Evolutionary conservation across 768 basidiomycete genomes (phyloP), one percentile per base, ranked within the genome.

Genomic region (Tricholoma saponaceum): DNA sequence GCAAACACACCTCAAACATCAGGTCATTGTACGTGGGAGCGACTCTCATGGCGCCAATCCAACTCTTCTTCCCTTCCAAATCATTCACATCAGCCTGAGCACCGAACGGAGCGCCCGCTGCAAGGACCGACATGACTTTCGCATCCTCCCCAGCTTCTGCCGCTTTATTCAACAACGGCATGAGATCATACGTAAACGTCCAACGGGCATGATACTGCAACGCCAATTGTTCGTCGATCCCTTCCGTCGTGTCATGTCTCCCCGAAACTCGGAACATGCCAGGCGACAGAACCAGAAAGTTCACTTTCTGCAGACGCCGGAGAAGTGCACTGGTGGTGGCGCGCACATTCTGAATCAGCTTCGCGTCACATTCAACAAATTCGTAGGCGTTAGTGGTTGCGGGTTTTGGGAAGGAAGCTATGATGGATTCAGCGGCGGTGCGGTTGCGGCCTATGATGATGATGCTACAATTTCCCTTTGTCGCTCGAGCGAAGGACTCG

Each of bases 371-470:
- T 58, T 75, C 65, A 14, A 83, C 72, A 62, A 83, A 83, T 59
- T 81, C 78, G 57, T 63, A 30, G 13, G 50, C 16, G 52, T 62
- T 43, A 18, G 32, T 13, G 18, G 37, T 62, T 41, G 60, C 54
- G 23, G 71, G 68, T 52, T 69, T 68, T 10, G 80, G 78, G 44
- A 83, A 65, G 1, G 65, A 64, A 0, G 76, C 72, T 54, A 85
- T 71, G 59, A 81, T 76, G 22, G 64, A 53, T 35, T 82, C 74
- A 1, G 80, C 83, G 4, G 82, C 78, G 22, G 59, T 67, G 50
- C 73, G 72, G 68, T 83, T 83, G 8, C 82, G 74, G 0, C 82
- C 83, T 26, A 81, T 72, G 61, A 85, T 70, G 61, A 84, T 67
- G 65, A 85, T 81, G 60, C 79, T 74, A 25, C 76, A 74, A 56